Evolutionary conservation across 1,284 basidiomycete species (phyloP).

Genomic region (Marasmius oreades): DNA sequence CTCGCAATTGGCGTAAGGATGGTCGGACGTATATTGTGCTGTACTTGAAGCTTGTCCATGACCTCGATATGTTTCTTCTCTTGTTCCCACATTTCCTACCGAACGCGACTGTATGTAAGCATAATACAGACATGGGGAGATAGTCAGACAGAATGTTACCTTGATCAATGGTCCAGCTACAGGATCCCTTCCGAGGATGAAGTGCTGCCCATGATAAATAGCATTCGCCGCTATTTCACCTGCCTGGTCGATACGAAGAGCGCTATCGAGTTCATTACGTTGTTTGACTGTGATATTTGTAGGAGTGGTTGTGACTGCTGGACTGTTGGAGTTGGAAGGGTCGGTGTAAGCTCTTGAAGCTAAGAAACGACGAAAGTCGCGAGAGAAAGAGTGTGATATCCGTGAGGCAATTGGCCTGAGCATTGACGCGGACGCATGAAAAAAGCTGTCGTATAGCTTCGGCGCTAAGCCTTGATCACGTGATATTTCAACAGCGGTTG

Average conservation of each 20-base stretch:
- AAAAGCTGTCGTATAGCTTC: no score
- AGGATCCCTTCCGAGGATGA: slow-evolving; percentile 63
- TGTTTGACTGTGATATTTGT: slow-evolving; percentile 43
- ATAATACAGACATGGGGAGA: slow-evolving; percentile 3
- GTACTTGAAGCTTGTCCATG: slow-evolving; percentile 80
- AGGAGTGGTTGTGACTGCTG: slow-evolving; percentile 39
- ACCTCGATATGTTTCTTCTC: slow-evolving; percentile 90
- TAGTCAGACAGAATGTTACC: slow-evolving; percentile 37
- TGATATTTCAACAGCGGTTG: background rate
- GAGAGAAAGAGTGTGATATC: background rate
- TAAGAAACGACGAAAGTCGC: slow-evolving; percentile 3
- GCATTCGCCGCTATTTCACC: slow-evolving; percentile 92
- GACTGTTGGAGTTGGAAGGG: slow-evolving; percentile 7
- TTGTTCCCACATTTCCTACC: slow-evolving; percentile 93
- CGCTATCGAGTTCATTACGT: slow-evolving; percentile 51
- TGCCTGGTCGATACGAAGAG: slow-evolving; percentile 86
- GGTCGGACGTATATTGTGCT: slow-evolving; percentile 86
- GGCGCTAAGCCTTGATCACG: background rate
- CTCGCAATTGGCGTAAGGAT: slow-evolving; percentile 82
- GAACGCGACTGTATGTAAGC: slow-evolving; percentile 4
- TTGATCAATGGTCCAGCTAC: slow-evolving; percentile 70
- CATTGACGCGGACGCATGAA: no score
- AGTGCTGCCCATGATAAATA: slow-evolving; percentile 86
- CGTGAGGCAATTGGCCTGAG: background rate
- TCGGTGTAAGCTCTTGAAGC: slow-evolving; percentile 17